These are phyloP conservation scores for Musa itinerans DNA, from an alignment of 176 grass and related monocot genomes.

Conservation along the genomic window DNA sequence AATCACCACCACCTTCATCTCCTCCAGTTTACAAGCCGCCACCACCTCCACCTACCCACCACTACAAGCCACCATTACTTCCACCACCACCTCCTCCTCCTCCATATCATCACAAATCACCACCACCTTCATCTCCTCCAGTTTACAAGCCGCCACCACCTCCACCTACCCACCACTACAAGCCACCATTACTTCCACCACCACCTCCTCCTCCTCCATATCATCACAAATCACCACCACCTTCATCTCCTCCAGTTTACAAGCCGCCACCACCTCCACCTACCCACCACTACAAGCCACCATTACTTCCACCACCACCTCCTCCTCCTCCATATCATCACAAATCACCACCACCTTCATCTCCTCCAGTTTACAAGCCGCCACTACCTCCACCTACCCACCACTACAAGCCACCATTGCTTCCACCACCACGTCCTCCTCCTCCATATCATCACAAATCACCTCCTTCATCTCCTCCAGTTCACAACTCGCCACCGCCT, in stretches of 20 bases:
- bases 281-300: neutral
- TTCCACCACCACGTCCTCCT: neutral
- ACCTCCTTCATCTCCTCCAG: neutral
- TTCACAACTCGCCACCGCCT: too few relatives aligned
- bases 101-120: neutral
- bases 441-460: neutral
- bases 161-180: neutral
- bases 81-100: neutral
- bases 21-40: neutral
- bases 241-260: too few relatives aligned
- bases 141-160: too few relatives aligned
- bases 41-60: neutral
- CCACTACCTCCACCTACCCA: too few relatives aligned
- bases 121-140: neutral
- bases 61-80: neutral
- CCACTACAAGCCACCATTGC: too few relatives aligned
- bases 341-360: neutral
- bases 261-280: too few relatives aligned
- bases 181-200: neutral
- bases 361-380: too few relatives aligned
- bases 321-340: neutral
- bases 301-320: neutral
- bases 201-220: too few relatives aligned
- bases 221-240: too few relatives aligned
- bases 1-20: too few relatives aligned